These are phyloP conservation scores for Prosopis cineraria DNA, from an alignment of 306 rosid species.

Conservation along the genomic window DNA sequence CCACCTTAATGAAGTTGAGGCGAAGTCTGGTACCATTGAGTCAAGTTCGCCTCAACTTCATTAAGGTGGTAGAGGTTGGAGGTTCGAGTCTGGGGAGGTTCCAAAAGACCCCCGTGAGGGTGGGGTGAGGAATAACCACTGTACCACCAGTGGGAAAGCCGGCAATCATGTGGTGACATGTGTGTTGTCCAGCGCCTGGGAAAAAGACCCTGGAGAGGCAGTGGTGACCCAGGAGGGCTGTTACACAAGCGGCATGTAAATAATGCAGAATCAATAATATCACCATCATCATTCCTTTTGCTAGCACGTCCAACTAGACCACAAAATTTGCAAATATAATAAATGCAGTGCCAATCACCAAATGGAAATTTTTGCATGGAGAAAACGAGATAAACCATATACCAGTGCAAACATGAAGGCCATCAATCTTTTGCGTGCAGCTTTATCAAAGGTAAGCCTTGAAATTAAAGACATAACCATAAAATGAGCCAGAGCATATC, in stretches of 20 bases:
- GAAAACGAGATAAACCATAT: conserved; percentile 30
- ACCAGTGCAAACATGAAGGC: conserved; percentile 18
- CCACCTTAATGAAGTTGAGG: no score
- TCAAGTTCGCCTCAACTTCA: no score
- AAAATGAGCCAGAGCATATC: conserved; percentile 28
- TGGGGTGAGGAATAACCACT: no score
- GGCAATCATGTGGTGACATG: no score
- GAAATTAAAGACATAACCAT: conserved; percentile 20
- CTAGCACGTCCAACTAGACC: conserved; percentile 51
- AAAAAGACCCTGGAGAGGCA: no score
- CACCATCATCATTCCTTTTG: conserved; percentile 39
- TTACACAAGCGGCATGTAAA: conserved; percentile 67
- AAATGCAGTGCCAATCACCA: conserved; percentile 92
- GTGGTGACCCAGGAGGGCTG: no score
- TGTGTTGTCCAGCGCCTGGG: no score
- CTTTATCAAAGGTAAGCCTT: conserved; percentile 22
- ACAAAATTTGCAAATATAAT: conserved; percentile 93
- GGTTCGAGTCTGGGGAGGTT: no score
- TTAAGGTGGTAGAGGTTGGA: no score
- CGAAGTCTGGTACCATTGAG: no score
- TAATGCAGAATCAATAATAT: conserved; percentile 41
- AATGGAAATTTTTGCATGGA: conserved; percentile 84
- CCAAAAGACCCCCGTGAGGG: no score
- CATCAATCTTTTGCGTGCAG: conserved; percentile 19
- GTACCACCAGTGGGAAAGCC: no score